Conservation (phyloP, 257 asterid genomes). For the Ocimum tenuiflorum region DNA sequence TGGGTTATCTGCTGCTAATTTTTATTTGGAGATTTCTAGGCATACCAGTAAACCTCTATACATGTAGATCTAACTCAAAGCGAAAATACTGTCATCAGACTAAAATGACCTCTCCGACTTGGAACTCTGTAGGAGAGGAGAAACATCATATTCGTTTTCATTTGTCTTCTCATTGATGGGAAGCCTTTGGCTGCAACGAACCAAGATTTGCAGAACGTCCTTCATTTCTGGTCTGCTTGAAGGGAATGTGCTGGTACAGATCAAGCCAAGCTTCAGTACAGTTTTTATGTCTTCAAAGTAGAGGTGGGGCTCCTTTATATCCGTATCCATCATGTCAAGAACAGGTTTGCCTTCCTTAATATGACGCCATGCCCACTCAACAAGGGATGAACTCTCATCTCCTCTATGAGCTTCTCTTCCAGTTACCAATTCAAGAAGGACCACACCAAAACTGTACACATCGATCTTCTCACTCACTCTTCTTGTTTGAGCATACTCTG, state of each 20-base stretch:
- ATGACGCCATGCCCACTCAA: slow-evolving; percentile 72
- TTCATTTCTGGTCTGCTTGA: slow-evolving; percentile 70
- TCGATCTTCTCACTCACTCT: slow-evolving; percentile 83
- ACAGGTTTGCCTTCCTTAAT: slow-evolving; percentile 41
- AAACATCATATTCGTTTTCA: slow-evolving; percentile 38
- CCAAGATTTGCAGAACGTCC: slow-evolving; percentile 54
- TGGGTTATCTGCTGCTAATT: background rate
- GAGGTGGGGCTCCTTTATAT: slow-evolving; percentile 43
- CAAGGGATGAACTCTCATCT: slow-evolving; percentile 58
- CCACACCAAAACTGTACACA: slow-evolving; percentile 79
- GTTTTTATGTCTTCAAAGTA: slow-evolving; percentile 47
- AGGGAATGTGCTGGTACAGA: slow-evolving; percentile 58
- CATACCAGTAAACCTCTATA: background rate
- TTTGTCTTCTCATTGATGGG: slow-evolving; percentile 23
- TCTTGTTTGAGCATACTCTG: slow-evolving; percentile 72
- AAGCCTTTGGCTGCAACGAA: slow-evolving; percentile 29
- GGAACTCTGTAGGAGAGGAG: slow-evolving; percentile 58
- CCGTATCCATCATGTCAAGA: slow-evolving; percentile 46
- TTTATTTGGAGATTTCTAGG: background rate
- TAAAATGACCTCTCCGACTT: slow-evolving; percentile 20
- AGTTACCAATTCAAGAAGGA: slow-evolving; percentile 69
- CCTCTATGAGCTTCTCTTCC: slow-evolving; percentile 74
- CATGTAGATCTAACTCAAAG: background rate
- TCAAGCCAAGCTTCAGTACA: slow-evolving; percentile 62
- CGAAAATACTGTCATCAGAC: slow-evolving; percentile 27